Conservation (phyloP, 2,329 filamentous ascomycete species). For the Anthostomella pinea region DNA sequence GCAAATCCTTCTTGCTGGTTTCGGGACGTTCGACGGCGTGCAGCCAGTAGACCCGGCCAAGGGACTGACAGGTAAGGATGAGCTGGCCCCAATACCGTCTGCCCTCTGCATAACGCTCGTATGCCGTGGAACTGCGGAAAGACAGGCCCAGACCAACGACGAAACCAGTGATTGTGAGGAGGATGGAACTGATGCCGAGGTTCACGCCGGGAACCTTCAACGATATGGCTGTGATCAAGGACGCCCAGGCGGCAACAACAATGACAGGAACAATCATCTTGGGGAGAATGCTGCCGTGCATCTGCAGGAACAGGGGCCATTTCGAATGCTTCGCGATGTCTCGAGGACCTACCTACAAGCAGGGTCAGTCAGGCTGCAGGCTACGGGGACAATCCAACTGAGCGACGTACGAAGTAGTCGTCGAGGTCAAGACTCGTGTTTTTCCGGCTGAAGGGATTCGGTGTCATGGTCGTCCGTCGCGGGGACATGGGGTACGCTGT, state of each 20-base stretch:
- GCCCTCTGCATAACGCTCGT: conserved; percentile 65
- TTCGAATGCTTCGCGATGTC: conserved; percentile 74
- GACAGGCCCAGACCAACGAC: conserved; percentile 75
- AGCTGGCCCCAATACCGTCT: conserved; percentile 61
- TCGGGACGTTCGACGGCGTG: conserved; percentile 62
- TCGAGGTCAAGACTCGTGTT: conserved; percentile 39
- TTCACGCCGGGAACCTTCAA: conserved; percentile 38
- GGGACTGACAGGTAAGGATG: conserved; percentile 59
- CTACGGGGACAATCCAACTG: too few species aligned
- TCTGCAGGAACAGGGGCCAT: conserved; percentile 72
- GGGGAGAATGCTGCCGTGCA: conserved; percentile 71
- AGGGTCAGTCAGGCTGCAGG: background rate
- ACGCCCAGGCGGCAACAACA: conserved; percentile 64
- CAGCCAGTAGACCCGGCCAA: conserved; percentile 81
- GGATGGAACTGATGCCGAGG: conserved; percentile 60
- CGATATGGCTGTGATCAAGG: conserved; percentile 58
- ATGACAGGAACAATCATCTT: conserved; percentile 71
- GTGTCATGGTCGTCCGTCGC: conserved; percentile 19
- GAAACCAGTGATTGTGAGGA: conserved; percentile 84
- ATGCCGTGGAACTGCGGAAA: conserved; percentile 75
- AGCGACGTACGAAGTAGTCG: conserved; percentile 42
- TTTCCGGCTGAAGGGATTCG: conserved; percentile 32
- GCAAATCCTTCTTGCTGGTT: conserved; percentile 61
- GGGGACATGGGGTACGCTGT: conserved; percentile 20
- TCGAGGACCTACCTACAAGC: conserved; percentile 55